Base-by-base conservation (phyloP, 2,329 filamentous ascomycete species). In the Sclerotinia borealis region DNA sequence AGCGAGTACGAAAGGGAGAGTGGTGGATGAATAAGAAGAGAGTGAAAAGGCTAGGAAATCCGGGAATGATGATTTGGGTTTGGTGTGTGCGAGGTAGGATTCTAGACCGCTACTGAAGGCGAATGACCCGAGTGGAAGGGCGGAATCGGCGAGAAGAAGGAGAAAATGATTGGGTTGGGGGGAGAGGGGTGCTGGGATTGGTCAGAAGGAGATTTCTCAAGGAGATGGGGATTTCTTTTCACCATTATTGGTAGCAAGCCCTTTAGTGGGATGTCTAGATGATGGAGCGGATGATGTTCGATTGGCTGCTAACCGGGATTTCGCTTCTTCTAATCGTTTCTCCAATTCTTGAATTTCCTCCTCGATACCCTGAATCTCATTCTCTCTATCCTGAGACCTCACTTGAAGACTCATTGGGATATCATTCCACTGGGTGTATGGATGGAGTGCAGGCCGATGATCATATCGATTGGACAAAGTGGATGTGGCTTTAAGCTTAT, bases 21-120 rank as follows among this genome's bases (percentile, higher is more conserved):
- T 85, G 1, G 89, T 89, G 56, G 84, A 84, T 43, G 90, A 88
- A 72, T 91, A 85, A 10, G 89, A 89, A 8, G 84, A 82, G 7
- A 93, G 77, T 3, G 90, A 92, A 27, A 90, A 79, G 13, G 83
- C 81, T 19, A 95, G 81, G 77, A 95, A 95, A 51, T 79, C 76
- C 49, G 83, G 73, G 75, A 92, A 89, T 27, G 80, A 80, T 25
- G 77, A 72, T 22, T 80, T 66, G 47, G 74, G 75, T 65, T 76
- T 78, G 68, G 80, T 80, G 78, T 95, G 91, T 4, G 88, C 87
- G 22, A 93, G 85, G 75, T 89, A 93, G 47, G 90, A 93, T 77
- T 95, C 91, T 19, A 95, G 83, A 3, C 90, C 90, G 69, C 85
- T 89, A 79, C 87, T 91, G 79, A 93, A 95, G 71, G 91, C 91